Evolutionary conservation across 2,329 filamentous ascomycete species (phyloP).

Genomic region (Thielaviopsis euricoi): DNA sequence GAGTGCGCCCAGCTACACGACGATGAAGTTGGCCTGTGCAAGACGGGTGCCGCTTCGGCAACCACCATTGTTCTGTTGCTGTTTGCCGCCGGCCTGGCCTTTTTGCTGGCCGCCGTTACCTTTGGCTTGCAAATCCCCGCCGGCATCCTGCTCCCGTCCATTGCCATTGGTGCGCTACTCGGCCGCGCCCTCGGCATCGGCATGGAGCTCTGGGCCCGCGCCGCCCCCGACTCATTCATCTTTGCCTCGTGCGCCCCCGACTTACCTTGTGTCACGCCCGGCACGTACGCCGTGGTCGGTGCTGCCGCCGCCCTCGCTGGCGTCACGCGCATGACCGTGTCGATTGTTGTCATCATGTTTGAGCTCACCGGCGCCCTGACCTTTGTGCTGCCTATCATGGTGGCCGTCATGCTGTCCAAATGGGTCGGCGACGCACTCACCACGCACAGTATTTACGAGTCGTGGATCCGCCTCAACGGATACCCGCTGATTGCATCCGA

Average conservation of each 20-base stretch:
- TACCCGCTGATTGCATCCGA: slow-evolving; percentile 92
- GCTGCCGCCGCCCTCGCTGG: slow-evolving; percentile 88
- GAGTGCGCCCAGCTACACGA: slow-evolving; percentile 72
- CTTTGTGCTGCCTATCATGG: slow-evolving; percentile 97
- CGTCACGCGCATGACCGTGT: slow-evolving; percentile 90
- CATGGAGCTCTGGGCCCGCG: slow-evolving; percentile 73
- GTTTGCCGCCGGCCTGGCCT: slow-evolving; percentile 66
- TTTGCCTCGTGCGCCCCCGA: slow-evolving; percentile 76
- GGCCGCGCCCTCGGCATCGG: slow-evolving; percentile 80
- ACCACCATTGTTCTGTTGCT: slow-evolving; percentile 69
- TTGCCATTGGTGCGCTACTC: slow-evolving; percentile 84
- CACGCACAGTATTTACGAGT: slow-evolving; percentile 86
- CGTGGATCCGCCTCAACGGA: slow-evolving; percentile 90
- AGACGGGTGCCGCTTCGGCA: slow-evolving; percentile 37
- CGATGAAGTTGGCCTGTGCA: slow-evolving; percentile 82
- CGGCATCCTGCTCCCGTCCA: slow-evolving; percentile 87
- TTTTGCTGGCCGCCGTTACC: slow-evolving; percentile 70
- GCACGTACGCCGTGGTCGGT: slow-evolving; percentile 91
- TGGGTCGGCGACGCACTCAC: slow-evolving; percentile 96
- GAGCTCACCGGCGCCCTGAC: slow-evolving; percentile 91
- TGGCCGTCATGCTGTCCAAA: slow-evolving; percentile 94
- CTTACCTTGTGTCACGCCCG: slow-evolving; percentile 74
- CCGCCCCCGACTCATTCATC: slow-evolving; percentile 58
- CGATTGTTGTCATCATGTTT: slow-evolving; percentile 98
- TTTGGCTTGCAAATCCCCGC: slow-evolving; percentile 92